Evolutionary conservation across 176 grass and related monocot species (phyloP), one percentile per base, ranked within the genome.

Genomic region (Eremochloa ophiuroides): DNA sequence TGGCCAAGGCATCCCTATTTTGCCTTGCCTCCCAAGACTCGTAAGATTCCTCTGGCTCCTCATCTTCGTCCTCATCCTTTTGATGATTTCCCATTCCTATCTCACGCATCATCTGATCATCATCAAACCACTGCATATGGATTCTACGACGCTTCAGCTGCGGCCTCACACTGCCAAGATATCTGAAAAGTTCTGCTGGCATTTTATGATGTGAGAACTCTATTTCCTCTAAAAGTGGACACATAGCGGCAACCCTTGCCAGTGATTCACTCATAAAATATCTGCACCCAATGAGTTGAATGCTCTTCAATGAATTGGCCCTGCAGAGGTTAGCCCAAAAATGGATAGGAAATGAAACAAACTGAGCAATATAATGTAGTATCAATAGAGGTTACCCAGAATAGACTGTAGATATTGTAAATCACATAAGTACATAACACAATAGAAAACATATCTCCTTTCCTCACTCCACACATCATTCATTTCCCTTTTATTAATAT

Each of bases 141-240:
- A 85, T 44, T 53, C 80, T 76, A 31, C 86, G 69, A 62, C 53
- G 47, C 50, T 82, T 89, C 75, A 89, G 27, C 67, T 68, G 13
- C 4, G 69, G 87, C 33, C 74, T 20, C 33, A 68, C 82, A 17
- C 33, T 20, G 10, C 81, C 80, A 23, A 85, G 2, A 43, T 28
- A 40, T 50, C 80, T 62, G 53, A 73, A 80, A 40, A 85, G 38
- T 47, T 48, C 34, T 14, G 62, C 56, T 17, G 35, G 60, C 28
- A 74, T 27, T 64, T 69, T 84, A 15, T 84, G 20, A 75, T 74
- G 27, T 8, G 75, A 84, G 67, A 48, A 79, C 25, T 88, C 59
- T 46, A 85, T 69, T 72, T 85, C 82, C 79, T 89, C 82, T 53
- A 89, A 61, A 48, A 70, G 39, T 46, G 74, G 87, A 51, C 78